phyloP scores from a whole-genome alignment of 2,329 filamentous ascomycete genomes.

The Aspergillus ochraceoroseus region DNA sequence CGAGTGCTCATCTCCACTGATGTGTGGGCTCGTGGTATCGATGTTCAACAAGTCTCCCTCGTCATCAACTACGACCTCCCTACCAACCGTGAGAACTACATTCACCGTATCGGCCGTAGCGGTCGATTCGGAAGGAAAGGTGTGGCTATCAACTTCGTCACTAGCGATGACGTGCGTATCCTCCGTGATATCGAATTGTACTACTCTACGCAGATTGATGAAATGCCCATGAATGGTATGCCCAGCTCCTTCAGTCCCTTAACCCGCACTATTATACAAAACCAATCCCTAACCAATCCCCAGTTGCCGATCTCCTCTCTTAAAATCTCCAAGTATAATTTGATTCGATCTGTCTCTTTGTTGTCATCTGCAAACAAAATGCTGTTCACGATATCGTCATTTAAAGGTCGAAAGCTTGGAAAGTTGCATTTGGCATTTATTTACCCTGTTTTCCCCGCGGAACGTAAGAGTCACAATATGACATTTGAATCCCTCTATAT shows the following conservation, averaged over 20 bases:
- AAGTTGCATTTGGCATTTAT: background rate
- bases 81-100: conserved; percentile 99
- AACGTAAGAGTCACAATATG: conserved; percentile 15
- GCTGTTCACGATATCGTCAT: background rate
- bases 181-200: conserved; percentile 95
- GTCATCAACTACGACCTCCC: conserved; percentile 99
- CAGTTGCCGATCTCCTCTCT: conserved; percentile 38
- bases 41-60: conserved; percentile 95
- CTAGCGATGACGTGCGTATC: conserved; percentile 95
- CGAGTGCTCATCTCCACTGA: conserved; percentile 96
- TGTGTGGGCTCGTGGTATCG: conserved; percentile 96
- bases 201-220: conserved; percentile 94
- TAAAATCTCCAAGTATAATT: conserved; percentile 19
- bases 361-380: conserved; percentile 2
- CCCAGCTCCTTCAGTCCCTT: conserved; percentile 35
- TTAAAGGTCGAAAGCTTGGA: conserved; percentile 1
- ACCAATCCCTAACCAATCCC: background rate
- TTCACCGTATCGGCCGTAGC: conserved; percentile 93
- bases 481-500: too few species aligned
- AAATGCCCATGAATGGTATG: conserved; percentile 96
- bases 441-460: background rate
- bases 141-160: conserved; percentile 99
- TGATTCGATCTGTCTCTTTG: background rate
- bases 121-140: conserved; percentile 96
- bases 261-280: conserved; percentile 14